Evolutionary conservation across 2,329 filamentous ascomycete genomes (phyloP), one percentile per base, ranked within the genome.

Genomic region (Fusarium penzigii): DNA sequence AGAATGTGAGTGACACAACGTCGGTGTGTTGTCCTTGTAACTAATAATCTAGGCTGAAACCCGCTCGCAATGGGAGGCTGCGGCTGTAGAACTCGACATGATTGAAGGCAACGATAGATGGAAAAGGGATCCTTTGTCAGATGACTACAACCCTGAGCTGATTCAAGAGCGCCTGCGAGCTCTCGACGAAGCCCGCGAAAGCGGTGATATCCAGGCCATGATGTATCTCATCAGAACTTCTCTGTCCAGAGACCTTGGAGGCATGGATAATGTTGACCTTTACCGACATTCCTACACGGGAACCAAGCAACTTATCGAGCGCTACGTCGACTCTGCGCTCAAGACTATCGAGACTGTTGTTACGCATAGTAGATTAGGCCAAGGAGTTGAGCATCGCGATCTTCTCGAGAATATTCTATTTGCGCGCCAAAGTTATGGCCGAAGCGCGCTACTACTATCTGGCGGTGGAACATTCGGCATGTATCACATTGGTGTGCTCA

Each of bases 381-480:
- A 82, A 46, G 80, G 78, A 6, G 65, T 88, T 38, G 83, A 87
- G 46, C 76, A 84, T 41, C 81, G 75, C 20, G 79, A 80, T 44
- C 66, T 84, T 5, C 76, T 92, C 6, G 87, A 92, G 49, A 83
- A 85, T 51, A 78, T 94, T 57, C 71, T 92, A 42, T 82, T 84
- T 49, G 83, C 89, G 1, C 83, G 90, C 39, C 89, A 92, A 65
- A 88, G 89, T 36, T 95, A 92, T 65, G 91, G 91, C n/a, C 82
- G 91, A 56, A 94, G 87, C 57, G 92, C 90, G 0, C 74, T 96
- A 46, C 77, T 95, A 10, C 76, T 96, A 10, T 95, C 91, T 5
- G 92, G 92, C 8, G 92, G 92, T 2, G 91, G 88, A 1, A 94
- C 92, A 1, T 91, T 95, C 72, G 92, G 92, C 39, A 95, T 96